A percentile compares a stretch with the other conserved stretches of the same genome.
phyloP scores from a whole-genome alignment of 2,329 filamentous ascomycete species.

The Geosmithia flava region DNA sequence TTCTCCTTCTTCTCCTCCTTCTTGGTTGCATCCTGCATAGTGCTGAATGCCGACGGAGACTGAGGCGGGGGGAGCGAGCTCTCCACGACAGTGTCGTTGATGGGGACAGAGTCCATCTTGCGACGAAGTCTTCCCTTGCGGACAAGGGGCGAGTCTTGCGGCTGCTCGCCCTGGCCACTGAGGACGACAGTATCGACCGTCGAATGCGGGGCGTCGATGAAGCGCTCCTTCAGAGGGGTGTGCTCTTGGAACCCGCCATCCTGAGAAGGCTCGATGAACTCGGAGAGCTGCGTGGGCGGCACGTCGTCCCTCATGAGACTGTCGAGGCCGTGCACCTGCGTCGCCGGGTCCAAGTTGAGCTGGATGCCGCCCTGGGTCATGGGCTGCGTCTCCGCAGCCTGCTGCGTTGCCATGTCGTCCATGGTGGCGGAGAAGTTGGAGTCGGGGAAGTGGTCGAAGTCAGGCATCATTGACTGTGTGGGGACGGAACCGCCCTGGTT shows the following conservation, averaged over 20 bases:
- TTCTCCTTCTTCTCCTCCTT: slow-evolving; percentile 42
- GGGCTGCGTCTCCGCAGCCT: slow-evolving; percentile 14
- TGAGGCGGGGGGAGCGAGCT: slow-evolving; percentile 21
- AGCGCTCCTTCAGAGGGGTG: slow-evolving; percentile 58
- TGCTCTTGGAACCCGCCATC: slow-evolving; percentile 65
- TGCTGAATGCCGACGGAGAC: slow-evolving; percentile 44
- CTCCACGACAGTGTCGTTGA: slow-evolving; percentile 9
- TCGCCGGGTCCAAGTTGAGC: slow-evolving; percentile 43
- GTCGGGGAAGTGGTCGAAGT: slow-evolving; percentile 42
- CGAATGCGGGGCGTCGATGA: slow-evolving; percentile 50
- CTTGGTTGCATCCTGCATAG: slow-evolving; percentile 55
- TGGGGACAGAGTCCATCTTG: slow-evolving; percentile 16
- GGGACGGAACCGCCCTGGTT: slow-evolving; percentile 14
- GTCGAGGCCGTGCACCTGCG: slow-evolving; percentile 46
- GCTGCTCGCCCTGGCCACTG: slow-evolving; percentile 12
- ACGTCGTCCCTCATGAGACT: slow-evolving; percentile 34
- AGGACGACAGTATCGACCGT: slow-evolving; percentile 58
- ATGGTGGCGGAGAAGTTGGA: slow-evolving; percentile 49
- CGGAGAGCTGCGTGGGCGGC: slow-evolving; percentile 48
- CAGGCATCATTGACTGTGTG: slow-evolving; percentile 40
- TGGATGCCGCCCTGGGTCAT: slow-evolving; percentile 32
- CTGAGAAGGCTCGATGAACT: slow-evolving; percentile 66
- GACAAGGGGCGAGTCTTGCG: slow-evolving; percentile 52
- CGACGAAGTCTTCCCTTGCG: slow-evolving; percentile 43
- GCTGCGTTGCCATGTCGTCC: slow-evolving; percentile 40